Percentiles rank a stretch among this genome's conserved stretches.
These are phyloP conservation scores for Parmelia sp. DNA, from an alignment of 495 filamentous ascomycete species.

Conservation along the genomic window DNA sequence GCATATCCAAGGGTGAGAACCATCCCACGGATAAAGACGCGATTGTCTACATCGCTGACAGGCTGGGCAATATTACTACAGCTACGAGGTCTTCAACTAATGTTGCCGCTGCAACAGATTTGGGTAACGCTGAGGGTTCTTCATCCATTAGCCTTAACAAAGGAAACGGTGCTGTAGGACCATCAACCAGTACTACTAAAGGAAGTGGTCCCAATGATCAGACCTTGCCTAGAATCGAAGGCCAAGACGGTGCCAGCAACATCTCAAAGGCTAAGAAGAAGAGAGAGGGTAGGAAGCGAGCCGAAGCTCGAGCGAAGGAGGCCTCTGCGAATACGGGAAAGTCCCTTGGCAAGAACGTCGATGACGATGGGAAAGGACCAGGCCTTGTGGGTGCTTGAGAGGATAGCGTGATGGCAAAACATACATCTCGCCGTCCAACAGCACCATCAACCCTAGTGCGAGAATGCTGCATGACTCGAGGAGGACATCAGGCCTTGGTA, in stretches of 20 bases:
- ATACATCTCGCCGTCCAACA: background rate
- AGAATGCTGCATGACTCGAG: background rate
- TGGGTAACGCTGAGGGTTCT: background rate
- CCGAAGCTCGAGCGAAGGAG: background rate
- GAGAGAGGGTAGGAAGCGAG: background rate
- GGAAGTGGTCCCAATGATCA: background rate
- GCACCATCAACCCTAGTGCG: background rate
- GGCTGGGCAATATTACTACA: background rate
- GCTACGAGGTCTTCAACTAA: background rate
- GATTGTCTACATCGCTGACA: background rate
- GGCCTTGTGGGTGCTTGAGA: background rate
- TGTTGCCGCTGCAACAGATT: background rate
- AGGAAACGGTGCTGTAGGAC: background rate
- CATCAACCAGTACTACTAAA: background rate
- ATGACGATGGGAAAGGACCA: background rate
- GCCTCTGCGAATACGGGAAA: background rate
- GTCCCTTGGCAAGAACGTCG: background rate
- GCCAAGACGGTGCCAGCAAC: background rate
- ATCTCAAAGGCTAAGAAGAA: background rate
- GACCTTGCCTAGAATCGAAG: background rate
- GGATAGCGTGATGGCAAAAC: background rate
- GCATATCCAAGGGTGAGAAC: too few relatives aligned
- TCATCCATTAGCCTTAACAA: background rate
- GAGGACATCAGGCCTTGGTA: background rate
- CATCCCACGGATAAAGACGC: background rate